Evolutionary conservation across 208 protist species (phyloP), one percentile per base, ranked within the genome.

Genomic region (Trypanosoma rangeli): DNA sequence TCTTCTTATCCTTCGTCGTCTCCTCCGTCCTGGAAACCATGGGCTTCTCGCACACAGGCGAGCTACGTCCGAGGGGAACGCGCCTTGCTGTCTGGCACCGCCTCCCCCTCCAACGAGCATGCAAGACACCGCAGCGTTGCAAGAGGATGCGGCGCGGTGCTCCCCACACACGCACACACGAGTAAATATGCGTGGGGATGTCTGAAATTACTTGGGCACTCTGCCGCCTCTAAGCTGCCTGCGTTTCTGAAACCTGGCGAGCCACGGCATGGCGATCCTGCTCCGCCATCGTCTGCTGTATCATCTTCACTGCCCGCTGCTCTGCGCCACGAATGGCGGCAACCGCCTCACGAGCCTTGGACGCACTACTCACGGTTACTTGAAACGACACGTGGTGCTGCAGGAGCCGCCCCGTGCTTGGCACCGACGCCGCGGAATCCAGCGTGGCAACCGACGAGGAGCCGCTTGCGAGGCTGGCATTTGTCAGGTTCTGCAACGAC

Each of bases 301-400:
- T 76, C 57, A 76, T 76, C 10, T 29, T 59, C 20, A 46, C 58
- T 16, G 71, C 71, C 4, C 57, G 71, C 28, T 70, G 26, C 39
- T 37, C 64, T n/a, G 58, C 71, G 16, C n/a, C 50, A 5, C 33
- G 5, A 70, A 76, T 71, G 9, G 64, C 64, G 5, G 42, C 37
- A 22, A 54, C 64, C 15, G 64, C 42, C 37, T 67, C 44, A 5
- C 37, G 57, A 33, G 71, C 71, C 48, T 62, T 71, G 9, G 53
- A 39, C 39, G 49, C 15, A 61, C 57, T 70, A 53, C 57, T 62
- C 28, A 76, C 18, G 1, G 64, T 67, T 9, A 76, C 46, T 13
- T 52, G 29, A 46, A 76, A 60, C 20, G 39, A 53, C 13, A 76
- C 49, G 8, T 12, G 15, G 12, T 26, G 54, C 24, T 68, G 33